Evolutionary conservation across 768 basidiomycete genomes (phyloP).

Genomic region (Hypholoma sublateritium): DNA sequence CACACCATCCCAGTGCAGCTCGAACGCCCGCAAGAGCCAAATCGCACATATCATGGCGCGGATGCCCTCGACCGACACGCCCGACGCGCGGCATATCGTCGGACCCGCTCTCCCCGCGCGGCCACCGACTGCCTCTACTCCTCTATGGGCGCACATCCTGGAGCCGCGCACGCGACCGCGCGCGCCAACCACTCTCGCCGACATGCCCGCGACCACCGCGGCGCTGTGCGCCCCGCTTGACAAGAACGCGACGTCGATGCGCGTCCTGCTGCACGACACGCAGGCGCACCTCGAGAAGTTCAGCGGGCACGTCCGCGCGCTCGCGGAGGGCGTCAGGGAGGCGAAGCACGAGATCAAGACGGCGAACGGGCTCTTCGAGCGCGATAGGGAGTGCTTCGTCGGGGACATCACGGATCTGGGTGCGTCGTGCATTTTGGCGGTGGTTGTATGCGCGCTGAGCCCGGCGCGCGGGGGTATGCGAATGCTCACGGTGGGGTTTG

Average conservation of each 20-base stretch:
- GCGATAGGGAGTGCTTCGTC: constrained; percentile 55
- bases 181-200: constrained; percentile 19
- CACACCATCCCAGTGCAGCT: too few species aligned
- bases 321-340: constrained; percentile 50
- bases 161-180: constrained; percentile 36
- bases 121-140: constrained; percentile 31
- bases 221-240: constrained; percentile 56
- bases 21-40: too few species aligned
- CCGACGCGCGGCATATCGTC: too few species aligned
- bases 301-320: constrained; percentile 51
- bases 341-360: constrained; percentile 52
- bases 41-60: too few species aligned
- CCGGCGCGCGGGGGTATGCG: too few species aligned
- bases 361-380: constrained; percentile 57
- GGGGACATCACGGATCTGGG: constrained; percentile 58
- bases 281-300: constrained; percentile 72
- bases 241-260: constrained; percentile 67
- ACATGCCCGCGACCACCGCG: constrained; percentile 19
- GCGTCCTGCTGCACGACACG: constrained; percentile 72
- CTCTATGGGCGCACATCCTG: constrained; percentile 61
- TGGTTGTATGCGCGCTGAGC: constrained; percentile 6
- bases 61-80: too few species aligned
- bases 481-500: not conserved
- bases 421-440: constrained; percentile 28
- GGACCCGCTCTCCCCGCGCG: constrained; percentile 15